Evolutionary conservation across 106 monocot genomes (phyloP).

Genomic region (Iris macrosiphon): DNA sequence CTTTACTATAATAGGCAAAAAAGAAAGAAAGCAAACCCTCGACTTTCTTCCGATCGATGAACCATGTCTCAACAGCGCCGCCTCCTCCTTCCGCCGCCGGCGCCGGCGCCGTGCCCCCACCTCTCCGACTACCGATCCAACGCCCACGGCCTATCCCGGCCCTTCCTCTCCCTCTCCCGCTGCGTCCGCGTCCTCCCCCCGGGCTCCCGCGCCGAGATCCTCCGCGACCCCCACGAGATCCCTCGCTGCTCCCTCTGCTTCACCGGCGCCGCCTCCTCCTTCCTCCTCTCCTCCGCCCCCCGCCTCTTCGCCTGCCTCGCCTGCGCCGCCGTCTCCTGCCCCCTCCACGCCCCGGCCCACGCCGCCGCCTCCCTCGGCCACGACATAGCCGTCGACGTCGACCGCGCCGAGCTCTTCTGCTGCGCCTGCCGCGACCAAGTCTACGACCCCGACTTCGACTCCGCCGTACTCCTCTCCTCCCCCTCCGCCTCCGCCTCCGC

Average conservation of each 20-base stretch:
- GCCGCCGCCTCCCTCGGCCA: slow-evolving; percentile 33
- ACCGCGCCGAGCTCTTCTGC: slow-evolving; percentile 93
- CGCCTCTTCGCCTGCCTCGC: slow-evolving; percentile 81
- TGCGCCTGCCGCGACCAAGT: slow-evolving; percentile 77
- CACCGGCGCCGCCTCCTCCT: background rate
- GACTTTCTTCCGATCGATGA: background rate
- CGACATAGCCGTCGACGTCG: slow-evolving; percentile 79
- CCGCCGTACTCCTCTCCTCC: slow-evolving; percentile 59
- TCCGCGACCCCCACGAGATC: slow-evolving; percentile 54
- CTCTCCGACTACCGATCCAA: slow-evolving; percentile 38
- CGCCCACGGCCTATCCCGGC: slow-evolving; percentile 11
- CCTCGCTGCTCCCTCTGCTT: slow-evolving; percentile 64
- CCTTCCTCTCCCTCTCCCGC: slow-evolving; percentile 51
- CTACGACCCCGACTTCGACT: slow-evolving; percentile 83
- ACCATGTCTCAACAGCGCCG: slow-evolving; percentile 4
- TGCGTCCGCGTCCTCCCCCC: slow-evolving; percentile 55
- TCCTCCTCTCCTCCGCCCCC: background rate
- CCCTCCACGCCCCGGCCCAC: slow-evolving; percentile 53
- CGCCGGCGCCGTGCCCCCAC: slow-evolving; percentile 61
- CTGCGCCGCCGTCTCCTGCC: slow-evolving; percentile 66
- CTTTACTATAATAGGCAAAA: too few relatives aligned
- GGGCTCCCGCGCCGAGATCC: slow-evolving; percentile 56
- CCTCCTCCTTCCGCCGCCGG: slow-evolving; percentile 3
- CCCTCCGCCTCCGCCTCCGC: slow-evolving; percentile 5
- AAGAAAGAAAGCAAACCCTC: too few relatives aligned